phyloP scores from a whole-genome alignment of 2,329 filamentous ascomycete genomes.

The Fusarium setosum region DNA sequence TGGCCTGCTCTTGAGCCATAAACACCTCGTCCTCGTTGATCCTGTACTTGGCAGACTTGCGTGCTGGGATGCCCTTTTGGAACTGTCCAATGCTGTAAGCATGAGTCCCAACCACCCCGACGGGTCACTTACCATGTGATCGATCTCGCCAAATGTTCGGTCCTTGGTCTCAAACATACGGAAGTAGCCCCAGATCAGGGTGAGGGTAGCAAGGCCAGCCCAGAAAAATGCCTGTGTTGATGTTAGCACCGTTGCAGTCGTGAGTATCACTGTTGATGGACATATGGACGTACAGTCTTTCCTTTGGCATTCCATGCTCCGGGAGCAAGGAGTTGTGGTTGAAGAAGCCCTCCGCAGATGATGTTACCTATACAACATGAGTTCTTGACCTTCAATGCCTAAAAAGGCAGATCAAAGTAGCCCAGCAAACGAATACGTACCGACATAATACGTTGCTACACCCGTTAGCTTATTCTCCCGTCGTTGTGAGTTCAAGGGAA shows the following conservation, averaged over 20 bases:
- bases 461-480: not conserved
- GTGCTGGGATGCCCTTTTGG: slow-evolving; percentile 51
- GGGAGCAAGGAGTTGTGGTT: slow-evolving; percentile 53
- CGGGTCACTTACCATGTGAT: slow-evolving; percentile 50
- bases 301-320: slow-evolving; percentile 54
- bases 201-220: slow-evolving; percentile 50
- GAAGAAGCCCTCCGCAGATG: slow-evolving; percentile 52
- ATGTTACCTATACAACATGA: too few species aligned
- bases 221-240: slow-evolving; percentile 54
- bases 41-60: slow-evolving; percentile 51
- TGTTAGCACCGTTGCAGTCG: slow-evolving; percentile 4
- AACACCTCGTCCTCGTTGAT: slow-evolving; percentile 50
- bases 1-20: slow-evolving; percentile 28
- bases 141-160: slow-evolving; percentile 58
- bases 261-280: fast-evolving
- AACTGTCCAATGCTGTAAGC: slow-evolving; percentile 40
- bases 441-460: slow-evolving; percentile 51
- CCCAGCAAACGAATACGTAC: too few species aligned
- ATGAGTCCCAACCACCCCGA: not conserved
- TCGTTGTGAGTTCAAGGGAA: not conserved
- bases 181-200: slow-evolving; percentile 55
- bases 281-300: slow-evolving; percentile 47
- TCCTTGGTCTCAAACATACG: slow-evolving; percentile 58
- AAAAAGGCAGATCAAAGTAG: too few species aligned
- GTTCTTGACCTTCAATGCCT: too few species aligned